Conservation (phyloP, 169 alveolate species). For the Eimeria maxima region DNA sequence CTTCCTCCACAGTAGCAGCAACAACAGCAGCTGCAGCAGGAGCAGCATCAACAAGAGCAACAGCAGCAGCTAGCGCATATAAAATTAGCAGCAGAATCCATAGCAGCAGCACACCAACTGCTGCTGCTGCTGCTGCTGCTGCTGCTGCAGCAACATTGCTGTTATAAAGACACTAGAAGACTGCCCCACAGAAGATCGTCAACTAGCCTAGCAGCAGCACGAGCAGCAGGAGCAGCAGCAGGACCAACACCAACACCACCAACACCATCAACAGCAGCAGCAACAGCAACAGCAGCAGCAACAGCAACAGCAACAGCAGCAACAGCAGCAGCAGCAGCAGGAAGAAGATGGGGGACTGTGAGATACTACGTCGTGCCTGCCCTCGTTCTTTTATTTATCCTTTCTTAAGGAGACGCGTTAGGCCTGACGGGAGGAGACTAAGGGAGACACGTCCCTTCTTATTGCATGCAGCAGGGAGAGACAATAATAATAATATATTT, state of each 20-base stretch:
- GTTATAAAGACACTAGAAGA: too few relatives aligned
- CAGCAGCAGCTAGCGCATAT: too few relatives aligned
- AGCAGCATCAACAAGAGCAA: too few relatives aligned
- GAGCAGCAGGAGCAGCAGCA: not conserved
- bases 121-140: too few relatives aligned
- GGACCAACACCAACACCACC: not conserved
- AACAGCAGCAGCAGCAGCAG: conserved; percentile 8
- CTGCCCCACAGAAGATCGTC: too few relatives aligned
- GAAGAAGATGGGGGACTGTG: not conserved
- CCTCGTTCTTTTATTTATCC: not conserved
- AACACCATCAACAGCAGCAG: not conserved
- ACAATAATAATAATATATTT: not conserved
- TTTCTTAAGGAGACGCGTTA: not conserved
- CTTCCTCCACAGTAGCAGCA: not conserved
- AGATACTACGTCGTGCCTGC: not conserved
- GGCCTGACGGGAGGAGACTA: conserved; percentile 10
- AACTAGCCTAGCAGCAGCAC: too few relatives aligned
- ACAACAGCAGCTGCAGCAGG: not conserved
- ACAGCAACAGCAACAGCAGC: not conserved
- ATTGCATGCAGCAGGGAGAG: not conserved
- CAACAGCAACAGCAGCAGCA: not conserved
- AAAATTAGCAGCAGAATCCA: too few relatives aligned
- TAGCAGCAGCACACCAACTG: too few relatives aligned
- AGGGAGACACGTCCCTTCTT: not conserved
- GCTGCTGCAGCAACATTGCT: too few relatives aligned